phyloP scores from a whole-genome alignment of 805 yeast genomes.

The Candida fluviatilis region DNA sequence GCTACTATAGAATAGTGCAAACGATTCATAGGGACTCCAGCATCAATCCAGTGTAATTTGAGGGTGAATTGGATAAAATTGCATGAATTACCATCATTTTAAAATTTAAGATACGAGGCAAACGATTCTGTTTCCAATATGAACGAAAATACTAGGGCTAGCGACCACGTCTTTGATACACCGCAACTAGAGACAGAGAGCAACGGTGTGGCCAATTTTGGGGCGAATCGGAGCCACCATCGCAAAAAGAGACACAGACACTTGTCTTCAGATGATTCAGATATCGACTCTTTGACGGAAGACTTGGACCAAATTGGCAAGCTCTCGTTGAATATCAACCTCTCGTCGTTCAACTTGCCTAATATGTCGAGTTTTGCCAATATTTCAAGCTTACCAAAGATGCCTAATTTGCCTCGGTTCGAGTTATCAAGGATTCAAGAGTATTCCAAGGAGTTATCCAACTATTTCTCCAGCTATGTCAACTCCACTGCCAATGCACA shows the following conservation, averaged over 20 bases:
- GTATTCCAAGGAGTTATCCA: slow-evolving; percentile 27
- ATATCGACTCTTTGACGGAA: slow-evolving; percentile 36
- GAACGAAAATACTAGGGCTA: background rate
- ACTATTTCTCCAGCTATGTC: slow-evolving; percentile 25
- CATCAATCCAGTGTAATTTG: too few relatives aligned
- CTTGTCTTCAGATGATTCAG: slow-evolving; percentile 9
- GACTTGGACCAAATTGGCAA: slow-evolving; percentile 53
- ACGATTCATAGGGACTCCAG: too few relatives aligned
- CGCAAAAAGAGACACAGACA: slow-evolving; percentile 4
- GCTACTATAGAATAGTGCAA: too few relatives aligned
- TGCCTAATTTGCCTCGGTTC: slow-evolving; percentile 15
- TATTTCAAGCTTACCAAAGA: slow-evolving; percentile 15
- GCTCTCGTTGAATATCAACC: slow-evolving; percentile 21
- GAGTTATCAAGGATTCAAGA: slow-evolving; percentile 20
- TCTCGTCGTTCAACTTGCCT: slow-evolving; percentile 21
- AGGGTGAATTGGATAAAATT: too few relatives aligned
- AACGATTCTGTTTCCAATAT: too few relatives aligned
- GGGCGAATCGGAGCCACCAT: background rate
- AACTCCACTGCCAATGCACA: slow-evolving; percentile 7
- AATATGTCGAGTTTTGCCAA: slow-evolving; percentile 21
- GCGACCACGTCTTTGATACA: background rate
- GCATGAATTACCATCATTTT: too few relatives aligned
- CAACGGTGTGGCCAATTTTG: background rate
- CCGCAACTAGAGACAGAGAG: background rate
- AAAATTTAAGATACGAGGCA: too few relatives aligned